Evolutionary conservation across 2,329 filamentous ascomycete species (phyloP).

Genomic region (Claviceps humidiphila): DNA sequence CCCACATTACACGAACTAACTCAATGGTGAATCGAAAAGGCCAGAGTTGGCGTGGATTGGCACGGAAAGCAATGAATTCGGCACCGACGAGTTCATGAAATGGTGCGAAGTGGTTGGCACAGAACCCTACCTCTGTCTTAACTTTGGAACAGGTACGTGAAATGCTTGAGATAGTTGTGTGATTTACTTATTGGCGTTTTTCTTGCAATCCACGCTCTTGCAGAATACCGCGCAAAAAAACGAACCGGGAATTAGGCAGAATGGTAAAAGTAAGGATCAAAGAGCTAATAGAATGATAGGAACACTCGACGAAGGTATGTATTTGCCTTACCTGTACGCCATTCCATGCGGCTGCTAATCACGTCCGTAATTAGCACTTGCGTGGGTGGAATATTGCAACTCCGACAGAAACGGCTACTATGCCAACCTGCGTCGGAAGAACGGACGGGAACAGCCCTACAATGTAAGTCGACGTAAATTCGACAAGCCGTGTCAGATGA

Average conservation of each 20-base stretch:
- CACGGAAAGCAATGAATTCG: neutral
- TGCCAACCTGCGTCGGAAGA: neutral
- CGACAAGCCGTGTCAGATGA: neutral
- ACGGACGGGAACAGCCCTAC: neutral
- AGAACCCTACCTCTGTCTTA: neutral
- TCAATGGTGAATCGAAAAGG: neutral
- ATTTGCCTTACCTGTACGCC: neutral
- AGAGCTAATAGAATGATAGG: neutral
- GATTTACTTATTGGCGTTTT: neutral
- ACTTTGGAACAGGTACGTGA: neutral
- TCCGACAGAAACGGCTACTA: neutral
- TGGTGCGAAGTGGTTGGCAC: neutral
- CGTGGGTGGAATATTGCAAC: neutral
- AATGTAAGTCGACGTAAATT: neutral
- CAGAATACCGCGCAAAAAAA: neutral
- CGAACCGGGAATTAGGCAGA: neutral
- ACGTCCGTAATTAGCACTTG: neutral
- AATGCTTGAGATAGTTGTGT: neutral
- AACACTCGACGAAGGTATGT: neutral
- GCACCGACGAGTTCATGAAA: slow-evolving; percentile 1
- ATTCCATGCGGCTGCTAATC: neutral
- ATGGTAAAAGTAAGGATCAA: neutral
- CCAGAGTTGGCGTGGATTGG: neutral
- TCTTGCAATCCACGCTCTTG: neutral
- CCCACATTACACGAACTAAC: neutral